Base-by-base conservation (phyloP, 2,329 filamentous ascomycete species). In the Metarhizium brunneum region DNA sequence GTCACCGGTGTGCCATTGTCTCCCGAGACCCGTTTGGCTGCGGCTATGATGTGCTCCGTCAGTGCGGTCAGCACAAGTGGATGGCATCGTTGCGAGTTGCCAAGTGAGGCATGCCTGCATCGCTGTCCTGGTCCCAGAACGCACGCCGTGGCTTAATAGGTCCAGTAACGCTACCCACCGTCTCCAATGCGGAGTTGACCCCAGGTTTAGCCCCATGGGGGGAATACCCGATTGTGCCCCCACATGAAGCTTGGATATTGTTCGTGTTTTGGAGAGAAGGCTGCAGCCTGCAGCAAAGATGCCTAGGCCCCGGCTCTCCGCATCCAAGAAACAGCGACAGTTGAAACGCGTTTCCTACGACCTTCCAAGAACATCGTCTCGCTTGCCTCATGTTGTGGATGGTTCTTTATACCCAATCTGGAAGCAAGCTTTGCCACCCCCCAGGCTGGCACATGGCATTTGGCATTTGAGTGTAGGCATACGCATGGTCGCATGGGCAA, bases 111-210 rank as follows among this genome's bases (percentile, higher is more conserved):
- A 30, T 48, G 45, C 45, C 45, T 48, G 45, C 45, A 40, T 14
- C 11, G 20, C 25, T 30, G 20, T 48, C 13, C 45, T 16, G 11
- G 45, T 48, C 45, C 25, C 45, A 48, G 25, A 14, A 48, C 11
- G 25, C 7, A 30, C 25, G 45, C 45, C 45, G 30, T 48, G 45
- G 45, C 45, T 11, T 29, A 29, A 25, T 10, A 14, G 13, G 20
- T 16, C 20, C 10, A 29, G 35, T 42, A 36, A 32, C 36, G 14
- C 36, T 25, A 13, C 47, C 53, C 53, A 29, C 47, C 60, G 69
- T 69, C 69, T 71, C 66, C 68, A 70, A 71, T 72, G 70, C 70
- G 70, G 70, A 71, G 70, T 66, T 62, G 64, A 61, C 62, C 63
- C 59, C 61, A 62, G 61, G 61, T 57, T 58, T 57, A 14, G 50